Base-by-base conservation (phyloP, 2,329 filamentous ascomycete genomes). In the Monascus ruber region DNA sequence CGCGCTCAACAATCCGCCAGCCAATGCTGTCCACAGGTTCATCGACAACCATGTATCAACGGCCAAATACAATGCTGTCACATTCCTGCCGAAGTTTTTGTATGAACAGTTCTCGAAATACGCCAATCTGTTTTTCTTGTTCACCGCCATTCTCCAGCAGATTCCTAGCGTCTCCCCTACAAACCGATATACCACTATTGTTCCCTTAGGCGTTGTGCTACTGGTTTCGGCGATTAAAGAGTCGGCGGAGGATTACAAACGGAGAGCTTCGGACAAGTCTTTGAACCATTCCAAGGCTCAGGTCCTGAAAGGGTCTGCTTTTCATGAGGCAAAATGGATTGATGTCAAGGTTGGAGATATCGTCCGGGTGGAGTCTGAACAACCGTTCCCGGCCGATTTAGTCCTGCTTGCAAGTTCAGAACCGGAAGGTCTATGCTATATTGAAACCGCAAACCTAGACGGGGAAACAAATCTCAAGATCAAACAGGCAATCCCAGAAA, bases 31-130 rank as follows among this genome's bases (percentile, higher is more conserved):
- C 37, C 89, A 88, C 69, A 94, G 89, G 63, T 96, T 91, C 62
- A 76, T 88, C 58, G 85, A 94, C 73, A 98, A 98, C 59, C 87
- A 96, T 63, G 83, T 98, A 46, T 96, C 89, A 33, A 98, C 91
- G 5, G 83, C 91, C 47, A 98, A 98, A 65, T 98, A 98, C 76
- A 98, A 96, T 62, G 54, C 86, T 56, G 73, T 85, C 39, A 94
- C 87, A 17, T 98, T 98, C 63, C 59, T 96, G 11, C 91, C 91
- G 37, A 98, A 98, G 64, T 98, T 98, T 65, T 72, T 98, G 41
- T 87, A 89, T 62, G 91, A 98, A 63, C 91, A 98, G 61, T 98
- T 98, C 67, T 95, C 88, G 45, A 98, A 95, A 71, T 94, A 95
- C 64, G 91, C 91, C 70, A 98, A 98, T 66, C 66, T 98, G 56